Evolutionary conservation across 2,329 filamentous ascomycete species (phyloP), one percentile per base, ranked within the genome.

Genomic region (Trichoderma hamatum): DNA sequence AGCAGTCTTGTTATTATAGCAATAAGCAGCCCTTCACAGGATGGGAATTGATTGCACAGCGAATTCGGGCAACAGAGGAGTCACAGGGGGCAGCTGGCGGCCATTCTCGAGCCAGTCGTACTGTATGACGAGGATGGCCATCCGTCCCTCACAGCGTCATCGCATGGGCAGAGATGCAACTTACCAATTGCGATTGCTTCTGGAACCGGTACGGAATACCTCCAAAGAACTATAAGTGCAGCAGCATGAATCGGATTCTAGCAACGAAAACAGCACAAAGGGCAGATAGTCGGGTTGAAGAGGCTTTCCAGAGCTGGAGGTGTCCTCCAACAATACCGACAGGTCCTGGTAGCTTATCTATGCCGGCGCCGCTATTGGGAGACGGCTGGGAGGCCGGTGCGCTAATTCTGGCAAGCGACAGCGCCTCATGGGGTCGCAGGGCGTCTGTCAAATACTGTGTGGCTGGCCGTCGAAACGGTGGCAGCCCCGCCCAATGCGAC

Each of bases 271-370:
- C 30, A 58, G 36, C 30, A 34, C 30, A 54, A n/a, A 24, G 10
- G 7, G 26, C 36, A 16, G 46, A 36, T 16, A 19, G 19, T 16
- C 11, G 14, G 49, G 61, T 64, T 63, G 36, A 26, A 59, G 36
- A 26, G 66, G 36, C 43, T 55, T 34, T 24, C 46, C 46, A n/a
- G 19, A 43, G 39, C 39, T 43, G 39, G n/a, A 55, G 43, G 39
- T 55, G 58, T 43, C 58, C 66, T 62, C 26, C 49, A 63, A 62
- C 65, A n/a, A 36, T 30, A 63, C 43, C 60, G 46, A 30, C 28
- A 36, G 26, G 43, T 32, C 10, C 28, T 34, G 11, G 63, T 55
- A 68, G 66, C 66, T 68, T 68, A 68, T 68, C 66, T 68, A 68
- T 68, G 16, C 66, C 58, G 55, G n/a, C 26, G 36, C 66, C 39